Evolutionary conservation across 768 basidiomycete genomes (phyloP).

Genomic region (Amyloporia xantha): DNA sequence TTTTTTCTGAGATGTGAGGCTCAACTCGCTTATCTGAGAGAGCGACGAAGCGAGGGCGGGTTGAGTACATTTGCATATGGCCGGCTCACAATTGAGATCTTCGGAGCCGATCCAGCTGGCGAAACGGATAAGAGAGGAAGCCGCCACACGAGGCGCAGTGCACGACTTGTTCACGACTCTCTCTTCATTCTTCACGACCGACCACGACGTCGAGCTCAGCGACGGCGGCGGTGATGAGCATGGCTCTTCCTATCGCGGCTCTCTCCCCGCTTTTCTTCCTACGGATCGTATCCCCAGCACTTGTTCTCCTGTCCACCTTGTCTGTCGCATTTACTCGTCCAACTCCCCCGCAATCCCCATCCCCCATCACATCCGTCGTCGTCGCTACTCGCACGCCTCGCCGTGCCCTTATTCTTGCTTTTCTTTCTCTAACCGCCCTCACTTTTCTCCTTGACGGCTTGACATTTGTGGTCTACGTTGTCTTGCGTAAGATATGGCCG

Average conservation of each 20-base stretch:
- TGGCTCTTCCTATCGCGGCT: slow-evolving; percentile 13
- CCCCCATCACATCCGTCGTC: slow-evolving; percentile 73
- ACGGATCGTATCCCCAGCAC: slow-evolving; percentile 60
- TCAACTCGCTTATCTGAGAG: too few species aligned
- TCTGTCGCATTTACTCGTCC: slow-evolving; percentile 51
- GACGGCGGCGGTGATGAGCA: slow-evolving; percentile 28
- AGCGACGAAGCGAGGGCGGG: too few species aligned
- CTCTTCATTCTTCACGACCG: slow-evolving; percentile 22
- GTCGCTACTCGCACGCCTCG: slow-evolving; percentile 69
- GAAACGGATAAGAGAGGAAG: slow-evolving; percentile 14
- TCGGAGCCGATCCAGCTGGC: slow-evolving; percentile 1
- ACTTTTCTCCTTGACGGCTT: slow-evolving; percentile 77
- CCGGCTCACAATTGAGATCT: background rate
- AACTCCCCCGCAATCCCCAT: slow-evolving; percentile 36
- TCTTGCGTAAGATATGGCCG: slow-evolving; percentile 64
- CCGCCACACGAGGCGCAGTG: slow-evolving; percentile 14
- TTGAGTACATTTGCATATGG: too few species aligned
- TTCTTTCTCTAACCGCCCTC: slow-evolving; percentile 63
- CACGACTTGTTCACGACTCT: slow-evolving; percentile 14
- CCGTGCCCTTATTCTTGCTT: slow-evolving; percentile 62
- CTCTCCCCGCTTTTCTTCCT: slow-evolving; percentile 44
- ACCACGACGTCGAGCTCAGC: slow-evolving; percentile 24
- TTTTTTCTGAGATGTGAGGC: too few species aligned
- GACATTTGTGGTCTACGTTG: slow-evolving; percentile 56
- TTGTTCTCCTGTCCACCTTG: slow-evolving; percentile 55